phyloP scores from a whole-genome alignment of 75 land plant genomes.

The Adiantum capillusveneris region DNA sequence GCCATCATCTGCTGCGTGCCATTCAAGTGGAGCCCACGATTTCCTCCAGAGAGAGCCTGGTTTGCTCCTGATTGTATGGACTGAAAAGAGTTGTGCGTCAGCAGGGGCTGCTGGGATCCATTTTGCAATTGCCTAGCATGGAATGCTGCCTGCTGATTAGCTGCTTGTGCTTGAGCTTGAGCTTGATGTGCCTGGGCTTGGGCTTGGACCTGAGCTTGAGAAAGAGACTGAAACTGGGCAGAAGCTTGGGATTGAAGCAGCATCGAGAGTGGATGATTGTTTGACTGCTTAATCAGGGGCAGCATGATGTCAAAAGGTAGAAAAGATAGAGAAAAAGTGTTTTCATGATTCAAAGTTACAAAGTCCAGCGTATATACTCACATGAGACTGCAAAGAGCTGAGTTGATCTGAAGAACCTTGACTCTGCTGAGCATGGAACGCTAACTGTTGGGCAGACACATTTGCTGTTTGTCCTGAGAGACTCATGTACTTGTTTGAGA shows the following conservation, averaged over 20 bases:
- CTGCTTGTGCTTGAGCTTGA: constrained; percentile 30
- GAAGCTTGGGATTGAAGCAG: background rate
- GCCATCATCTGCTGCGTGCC: constrained; percentile 24
- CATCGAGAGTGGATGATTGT: constrained; percentile 3
- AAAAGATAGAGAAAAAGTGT: too few relatives aligned
- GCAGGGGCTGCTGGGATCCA: constrained; percentile 22
- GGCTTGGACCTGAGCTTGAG: constrained; percentile 10
- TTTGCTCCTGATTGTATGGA: constrained; percentile 19
- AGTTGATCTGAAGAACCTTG: background rate
- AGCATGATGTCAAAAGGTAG: too few relatives aligned
- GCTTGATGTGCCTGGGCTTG: constrained; percentile 19
- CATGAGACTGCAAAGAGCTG: background rate
- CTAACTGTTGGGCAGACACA: background rate
- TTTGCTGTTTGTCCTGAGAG: background rate
- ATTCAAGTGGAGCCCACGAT: constrained; percentile 2
- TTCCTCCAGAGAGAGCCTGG: constrained; percentile 11
- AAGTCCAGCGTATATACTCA: background rate
- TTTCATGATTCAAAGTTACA: background rate
- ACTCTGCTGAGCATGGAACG: background rate
- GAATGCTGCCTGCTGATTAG: constrained; percentile 19
- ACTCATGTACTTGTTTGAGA: background rate
- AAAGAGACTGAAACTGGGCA: background rate
- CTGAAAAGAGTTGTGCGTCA: constrained; percentile 17
- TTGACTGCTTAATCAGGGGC: constrained; percentile 1
- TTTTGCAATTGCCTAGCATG: constrained; percentile 23